Evolutionary conservation across 1,284 basidiomycete genomes (phyloP).

Genomic region (Ceratobasidium sp.): DNA sequence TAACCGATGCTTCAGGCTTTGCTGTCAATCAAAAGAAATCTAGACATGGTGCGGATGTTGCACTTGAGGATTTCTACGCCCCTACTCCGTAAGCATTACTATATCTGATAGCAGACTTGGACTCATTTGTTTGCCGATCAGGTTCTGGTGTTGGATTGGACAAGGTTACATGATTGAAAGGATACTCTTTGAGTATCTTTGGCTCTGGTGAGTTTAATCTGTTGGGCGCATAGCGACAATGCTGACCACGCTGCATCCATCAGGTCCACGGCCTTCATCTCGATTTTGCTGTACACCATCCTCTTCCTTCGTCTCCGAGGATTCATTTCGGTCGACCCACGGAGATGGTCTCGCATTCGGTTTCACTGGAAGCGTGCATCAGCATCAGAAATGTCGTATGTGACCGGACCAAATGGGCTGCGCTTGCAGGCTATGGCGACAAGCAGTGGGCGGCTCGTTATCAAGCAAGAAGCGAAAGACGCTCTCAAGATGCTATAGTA

Average conservation of each 20-base stretch:
- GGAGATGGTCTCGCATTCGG: conserved; percentile 27
- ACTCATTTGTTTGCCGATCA: conserved; percentile 12
- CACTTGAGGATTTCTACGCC: conserved; percentile 37
- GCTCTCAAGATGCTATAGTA: conserved; percentile 47
- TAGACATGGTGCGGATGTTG: conserved; percentile 6
- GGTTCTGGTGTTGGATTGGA: conserved; percentile 46
- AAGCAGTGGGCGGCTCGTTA: conserved; percentile 25
- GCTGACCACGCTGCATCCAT: too few species aligned
- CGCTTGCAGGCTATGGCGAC: conserved; percentile 37
- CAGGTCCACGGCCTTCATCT: conserved; percentile 41
- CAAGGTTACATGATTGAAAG: conserved; percentile 42
- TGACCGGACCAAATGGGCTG: conserved; percentile 26
- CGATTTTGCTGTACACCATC: conserved; percentile 42
- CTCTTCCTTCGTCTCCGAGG: conserved; percentile 45
- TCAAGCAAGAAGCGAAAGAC: conserved; percentile 42
- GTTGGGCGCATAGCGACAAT: too few species aligned
- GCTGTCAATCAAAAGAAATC: conserved; percentile 27
- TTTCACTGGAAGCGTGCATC: conserved; percentile 27
- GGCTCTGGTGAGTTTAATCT: conserved; percentile 41
- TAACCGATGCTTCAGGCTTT: conserved; percentile 34
- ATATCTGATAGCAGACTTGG: neutral
- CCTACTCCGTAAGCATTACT: conserved; percentile 43
- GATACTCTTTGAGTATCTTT: conserved; percentile 44
- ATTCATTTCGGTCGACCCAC: conserved; percentile 42
- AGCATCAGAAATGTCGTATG: conserved; percentile 24